Conservation (phyloP, 176 grass and related monocot genomes). For the Hyparrhenia diplandra region DNA sequence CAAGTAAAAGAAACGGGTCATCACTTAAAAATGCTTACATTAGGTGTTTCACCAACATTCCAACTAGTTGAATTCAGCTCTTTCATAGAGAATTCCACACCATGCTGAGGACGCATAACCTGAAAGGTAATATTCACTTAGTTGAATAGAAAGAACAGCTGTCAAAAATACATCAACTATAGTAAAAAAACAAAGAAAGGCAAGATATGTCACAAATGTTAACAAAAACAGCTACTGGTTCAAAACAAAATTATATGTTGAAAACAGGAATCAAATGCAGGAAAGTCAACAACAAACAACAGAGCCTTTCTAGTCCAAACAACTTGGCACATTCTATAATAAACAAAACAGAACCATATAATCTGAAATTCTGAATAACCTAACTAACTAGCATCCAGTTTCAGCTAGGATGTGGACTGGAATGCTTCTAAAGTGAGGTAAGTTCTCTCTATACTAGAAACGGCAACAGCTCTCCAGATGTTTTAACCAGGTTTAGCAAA, state of each 20-base stretch:
- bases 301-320: background rate
- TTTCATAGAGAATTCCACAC: conserved; percentile 43
- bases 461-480: background rate
- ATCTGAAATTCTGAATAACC: no score
- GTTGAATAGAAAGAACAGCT: background rate
- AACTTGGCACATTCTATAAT: background rate
- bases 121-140: conserved; percentile 12
- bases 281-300: background rate
- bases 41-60: conserved; percentile 56
- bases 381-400: background rate
- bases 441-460: background rate
- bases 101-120: conserved; percentile 58
- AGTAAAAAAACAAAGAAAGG: background rate
- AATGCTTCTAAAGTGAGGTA: background rate
- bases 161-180: background rate
- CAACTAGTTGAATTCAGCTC: conserved; percentile 57
- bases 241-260: background rate
- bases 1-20: background rate
- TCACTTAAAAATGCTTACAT: conserved; percentile 33
- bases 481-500: background rate
- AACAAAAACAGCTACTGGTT: background rate
- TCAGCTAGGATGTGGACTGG: background rate
- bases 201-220: background rate
- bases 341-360: background rate
- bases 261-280: background rate